Base-by-base conservation (phyloP, 768 basidiomycete species). In the Grammothele lineata region DNA sequence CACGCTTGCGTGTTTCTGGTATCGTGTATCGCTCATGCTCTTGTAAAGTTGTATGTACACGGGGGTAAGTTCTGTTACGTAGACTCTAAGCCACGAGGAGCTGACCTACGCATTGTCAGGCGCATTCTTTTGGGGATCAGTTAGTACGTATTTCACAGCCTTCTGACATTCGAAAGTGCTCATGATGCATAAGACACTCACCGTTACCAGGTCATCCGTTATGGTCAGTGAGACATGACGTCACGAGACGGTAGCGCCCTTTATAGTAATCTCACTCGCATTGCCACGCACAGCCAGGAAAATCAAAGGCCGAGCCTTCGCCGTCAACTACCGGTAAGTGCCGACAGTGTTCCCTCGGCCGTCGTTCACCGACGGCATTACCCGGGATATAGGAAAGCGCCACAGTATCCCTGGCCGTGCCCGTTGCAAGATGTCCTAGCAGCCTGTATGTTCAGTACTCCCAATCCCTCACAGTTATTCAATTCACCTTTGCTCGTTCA, bases 391-490 rank as follows among this genome's bases (percentile, higher is more conserved):
- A 81, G 87, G 36, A 82, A 87, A 60, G 85, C 87, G 0, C 88
- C 89, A 1, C 89, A 92, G 62, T 90, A 87, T 57, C 88, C 88
- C 12, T 90, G 86, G 75, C 88, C 87, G 2, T 83, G 81, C 61
- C 77, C 83, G 1, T 57, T 91, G 0, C 86, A 87, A 49, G 89
- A 92, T 56, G 79, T 83, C 14, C 62, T 90, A 21, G 85, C 88
- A 3, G 83, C 86, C 1, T 90, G 83, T 82, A 60, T 40, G 72
- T 40, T 19, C 10, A 14, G 15, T 23, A 3, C 30, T 15, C 24
- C 12, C 3, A 17, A 40, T 30, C 19, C n/a, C 17, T 37, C 17
- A 33, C 37, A 33, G 11, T 26, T 25, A 12, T 19, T 43, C 15
- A 37, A 39, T 47, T 2, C 41, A 10, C 34, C 3, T 21, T 6